Evolutionary conservation across 2,329 filamentous ascomycete species (phyloP).

Genomic region (Clonostachys rhizophaga): DNA sequence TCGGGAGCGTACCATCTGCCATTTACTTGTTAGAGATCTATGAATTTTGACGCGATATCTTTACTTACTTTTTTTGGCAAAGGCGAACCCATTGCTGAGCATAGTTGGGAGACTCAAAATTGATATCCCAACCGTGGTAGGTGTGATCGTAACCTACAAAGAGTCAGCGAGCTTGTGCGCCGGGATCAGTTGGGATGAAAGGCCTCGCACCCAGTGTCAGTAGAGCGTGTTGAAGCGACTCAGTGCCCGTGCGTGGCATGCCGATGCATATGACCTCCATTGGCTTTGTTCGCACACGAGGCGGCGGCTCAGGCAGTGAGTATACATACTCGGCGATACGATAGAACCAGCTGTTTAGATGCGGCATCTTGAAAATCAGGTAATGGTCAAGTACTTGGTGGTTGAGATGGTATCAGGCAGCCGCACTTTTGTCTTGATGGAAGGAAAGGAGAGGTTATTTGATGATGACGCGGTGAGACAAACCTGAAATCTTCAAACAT

Average conservation of each 20-base stretch:
- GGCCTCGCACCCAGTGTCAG: conserved; percentile 10
- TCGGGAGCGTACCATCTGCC: conserved; percentile 14
- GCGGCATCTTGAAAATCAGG: background rate
- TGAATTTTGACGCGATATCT: background rate
- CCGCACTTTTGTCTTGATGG: no score
- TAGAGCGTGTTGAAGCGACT: conserved; percentile 24
- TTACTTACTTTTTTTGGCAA: conserved; percentile 3
- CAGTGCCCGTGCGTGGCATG: conserved; percentile 22
- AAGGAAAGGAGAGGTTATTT: no score
- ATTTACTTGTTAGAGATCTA: background rate
- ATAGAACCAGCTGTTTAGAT: background rate
- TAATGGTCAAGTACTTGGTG: background rate
- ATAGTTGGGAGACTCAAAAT: conserved; percentile 14
- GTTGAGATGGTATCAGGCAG: no score
- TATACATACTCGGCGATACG: conserved; percentile 5
- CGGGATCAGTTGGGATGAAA: no score
- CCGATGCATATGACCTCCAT: conserved; percentile 27
- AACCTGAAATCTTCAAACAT: no score
- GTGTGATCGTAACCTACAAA: conserved; percentile 19
- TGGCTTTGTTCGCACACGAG: conserved; percentile 17
- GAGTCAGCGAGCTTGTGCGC: no score
- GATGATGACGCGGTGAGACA: no score
- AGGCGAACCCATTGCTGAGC: conserved; percentile 13
- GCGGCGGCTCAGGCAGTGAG: conserved; percentile 6
- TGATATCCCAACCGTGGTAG: conserved; percentile 24